Evolutionary conservation across 768 basidiomycete genomes (phyloP).

Genomic region (Boletus vinaceobasis): DNA sequence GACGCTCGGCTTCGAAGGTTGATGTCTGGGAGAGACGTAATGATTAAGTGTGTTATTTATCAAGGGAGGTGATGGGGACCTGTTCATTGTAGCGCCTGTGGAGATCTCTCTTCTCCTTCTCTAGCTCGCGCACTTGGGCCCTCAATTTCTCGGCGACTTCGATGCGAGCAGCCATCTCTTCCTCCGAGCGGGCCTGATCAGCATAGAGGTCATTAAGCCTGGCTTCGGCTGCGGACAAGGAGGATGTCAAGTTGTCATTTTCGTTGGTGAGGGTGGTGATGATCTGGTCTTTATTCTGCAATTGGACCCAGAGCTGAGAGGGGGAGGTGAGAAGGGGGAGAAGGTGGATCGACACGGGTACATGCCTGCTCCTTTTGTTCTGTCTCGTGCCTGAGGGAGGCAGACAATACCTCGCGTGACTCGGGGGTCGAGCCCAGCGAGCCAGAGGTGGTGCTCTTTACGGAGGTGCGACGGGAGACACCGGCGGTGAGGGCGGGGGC

Average conservation of each 20-base stretch:
- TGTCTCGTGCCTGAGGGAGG: conserved; percentile 70
- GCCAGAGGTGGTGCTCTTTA: conserved; percentile 42
- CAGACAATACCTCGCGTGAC: conserved; percentile 52
- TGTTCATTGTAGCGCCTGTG: conserved; percentile 87
- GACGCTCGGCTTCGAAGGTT: conserved; percentile 88
- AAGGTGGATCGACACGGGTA: conserved; percentile 1
- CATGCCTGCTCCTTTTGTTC: conserved; percentile 79
- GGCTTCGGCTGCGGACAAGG: conserved; percentile 66
- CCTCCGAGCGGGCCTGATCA: conserved; percentile 78
- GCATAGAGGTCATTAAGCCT: conserved; percentile 75
- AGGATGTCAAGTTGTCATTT: conserved; percentile 60
- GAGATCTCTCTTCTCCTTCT: conserved; percentile 83
- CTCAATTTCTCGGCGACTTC: conserved; percentile 83
- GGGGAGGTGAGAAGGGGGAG: conserved; percentile 8
- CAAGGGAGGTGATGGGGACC: conserved; percentile 38
- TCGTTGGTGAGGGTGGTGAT: conserved; percentile 59
- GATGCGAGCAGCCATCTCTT: conserved; percentile 76
- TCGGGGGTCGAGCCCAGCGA: conserved; percentile 41
- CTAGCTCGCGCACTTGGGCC: conserved; percentile 75
- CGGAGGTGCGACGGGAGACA: conserved; percentile 47
- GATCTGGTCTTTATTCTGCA: conserved; percentile 77
- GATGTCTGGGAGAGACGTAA: conserved; percentile 50
- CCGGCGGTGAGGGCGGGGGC: conserved; percentile 38
- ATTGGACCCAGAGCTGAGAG: conserved; percentile 65
- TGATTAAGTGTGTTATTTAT: conserved; percentile 13